Conservation (phyloP, 1,139 yeast species). For the Sugiyamaella castrensis region DNA sequence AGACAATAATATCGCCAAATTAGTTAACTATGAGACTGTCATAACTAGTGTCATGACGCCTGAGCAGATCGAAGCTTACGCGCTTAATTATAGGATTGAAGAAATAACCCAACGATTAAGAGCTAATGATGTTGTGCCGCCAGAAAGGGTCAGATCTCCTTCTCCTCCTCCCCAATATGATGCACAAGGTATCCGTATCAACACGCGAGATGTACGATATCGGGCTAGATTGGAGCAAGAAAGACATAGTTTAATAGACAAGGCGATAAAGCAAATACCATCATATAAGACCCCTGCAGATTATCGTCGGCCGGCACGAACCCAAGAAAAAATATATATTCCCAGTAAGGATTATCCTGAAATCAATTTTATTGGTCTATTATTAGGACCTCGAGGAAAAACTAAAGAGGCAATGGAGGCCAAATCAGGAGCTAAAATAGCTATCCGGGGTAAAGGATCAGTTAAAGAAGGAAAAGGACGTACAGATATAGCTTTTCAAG, state of each 20-base stretch:
- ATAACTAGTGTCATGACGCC: constrained; percentile 61
- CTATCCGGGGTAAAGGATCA: constrained; percentile 91
- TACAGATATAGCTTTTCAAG: constrained; percentile 44
- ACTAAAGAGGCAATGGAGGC: constrained; percentile 78
- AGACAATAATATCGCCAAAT: constrained; percentile 33
- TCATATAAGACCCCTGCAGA: constrained; percentile 77
- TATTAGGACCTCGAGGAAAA: constrained; percentile 94
- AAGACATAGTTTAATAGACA: constrained; percentile 70
- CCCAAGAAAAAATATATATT: constrained; percentile 76
- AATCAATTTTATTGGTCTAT: constrained; percentile 84
- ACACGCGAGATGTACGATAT: constrained; percentile 73
- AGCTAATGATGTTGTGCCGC: constrained; percentile 45
- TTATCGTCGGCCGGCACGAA: constrained; percentile 67
- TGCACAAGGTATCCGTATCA: constrained; percentile 71
- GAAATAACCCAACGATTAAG: constrained; percentile 67
- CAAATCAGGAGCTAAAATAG: constrained; percentile 80
- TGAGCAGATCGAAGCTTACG: constrained; percentile 85
- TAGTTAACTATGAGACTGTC: constrained; percentile 40
- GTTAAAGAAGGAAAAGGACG: constrained; percentile 83
- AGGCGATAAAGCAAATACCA: constrained; percentile 71
- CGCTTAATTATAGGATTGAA: constrained; percentile 68
- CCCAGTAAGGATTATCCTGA: constrained; percentile 89
- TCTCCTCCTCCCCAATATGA: constrained; percentile 96
- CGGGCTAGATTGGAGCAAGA: constrained; percentile 67
- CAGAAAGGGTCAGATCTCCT: constrained; percentile 51